These are phyloP conservation scores for Pisolithus albus DNA, from an alignment of 768 basidiomycete genomes.

Conservation along the genomic window DNA sequence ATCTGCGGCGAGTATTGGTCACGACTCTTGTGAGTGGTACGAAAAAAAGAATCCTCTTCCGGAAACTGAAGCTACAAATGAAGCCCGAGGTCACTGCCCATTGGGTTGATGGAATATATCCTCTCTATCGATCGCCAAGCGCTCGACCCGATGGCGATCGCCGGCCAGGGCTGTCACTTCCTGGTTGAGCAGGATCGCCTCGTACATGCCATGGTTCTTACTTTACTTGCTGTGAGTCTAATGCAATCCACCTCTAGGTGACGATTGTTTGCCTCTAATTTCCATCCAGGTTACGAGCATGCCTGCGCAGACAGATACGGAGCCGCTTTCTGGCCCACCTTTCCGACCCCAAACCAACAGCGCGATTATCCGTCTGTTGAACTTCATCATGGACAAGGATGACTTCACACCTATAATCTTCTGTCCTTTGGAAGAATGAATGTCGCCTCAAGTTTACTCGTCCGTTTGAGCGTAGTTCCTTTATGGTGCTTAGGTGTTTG, in stretches of 20 bases:
- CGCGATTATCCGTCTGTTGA: slow-evolving; percentile 39
- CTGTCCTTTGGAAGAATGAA: slow-evolving; percentile 24
- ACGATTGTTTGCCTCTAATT: neutral
- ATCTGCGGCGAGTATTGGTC: slow-evolving; percentile 4
- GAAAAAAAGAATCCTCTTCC: neutral
- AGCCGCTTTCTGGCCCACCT: slow-evolving; percentile 3
- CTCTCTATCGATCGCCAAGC: slow-evolving; percentile 13
- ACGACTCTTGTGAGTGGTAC: slow-evolving; percentile 17
- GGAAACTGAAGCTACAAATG: slow-evolving; percentile 2
- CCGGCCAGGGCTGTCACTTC: slow-evolving; percentile 3
- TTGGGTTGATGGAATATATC: slow-evolving; percentile 15
- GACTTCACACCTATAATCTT: slow-evolving; percentile 6
- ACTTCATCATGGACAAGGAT: slow-evolving; percentile 30
- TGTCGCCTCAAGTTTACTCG: slow-evolving; percentile 41
- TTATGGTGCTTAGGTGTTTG: slow-evolving; percentile 64
- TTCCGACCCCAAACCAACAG: slow-evolving; percentile 45
- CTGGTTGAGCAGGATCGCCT: slow-evolving; percentile 24
- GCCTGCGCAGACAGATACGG: neutral
- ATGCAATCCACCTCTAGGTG: neutral
- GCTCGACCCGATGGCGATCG: slow-evolving; percentile 6
- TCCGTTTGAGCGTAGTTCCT: slow-evolving; percentile 51
- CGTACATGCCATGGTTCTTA: slow-evolving; percentile 29
- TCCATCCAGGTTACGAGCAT: slow-evolving; percentile 18
- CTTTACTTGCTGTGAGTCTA: slow-evolving; percentile 30
- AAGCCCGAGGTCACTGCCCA: slow-evolving; percentile 10